Evolutionary conservation across 345 rosid species (phyloP), one percentile per base, ranked within the genome.

Genomic region (Hibiscus tridactylites): DNA sequence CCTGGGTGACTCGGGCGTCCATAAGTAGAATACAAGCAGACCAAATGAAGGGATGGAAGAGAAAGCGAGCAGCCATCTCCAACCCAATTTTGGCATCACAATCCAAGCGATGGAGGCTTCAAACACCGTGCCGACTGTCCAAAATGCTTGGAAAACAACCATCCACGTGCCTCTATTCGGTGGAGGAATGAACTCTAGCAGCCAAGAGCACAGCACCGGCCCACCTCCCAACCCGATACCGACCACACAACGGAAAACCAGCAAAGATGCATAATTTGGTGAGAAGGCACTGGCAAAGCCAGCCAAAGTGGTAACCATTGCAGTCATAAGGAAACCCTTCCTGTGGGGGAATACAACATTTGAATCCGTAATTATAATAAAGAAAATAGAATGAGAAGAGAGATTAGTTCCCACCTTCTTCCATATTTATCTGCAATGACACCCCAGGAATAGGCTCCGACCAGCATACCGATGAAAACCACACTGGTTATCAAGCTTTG

Each of bases 141-240:
- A 93, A 76, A 91, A 91, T 71, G 82, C 86, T 54, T 87, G 86
- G 82, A 89, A 91, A 79, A 91, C 75, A 70, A 91, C 92, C 98
- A 91, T 93, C 98, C 97, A 93, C 63, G 84, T 76, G 69, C 97
- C 98, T 83, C 97, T 80, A 75, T 79, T 88, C 44, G 98, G 90
- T 37, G 98, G 86, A 63, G 97, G 98, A 62, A 93, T 83, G 76
- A 93, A 93, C 82, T 93, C 98, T 68, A 93, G 81, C 81, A 82
- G 88, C 98, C 97, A 93, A 9, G 98, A 83, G 21, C 77, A 81
- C 44, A 93, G 94, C 50, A 93, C 98, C 76, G 88, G 98, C 53
- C 94, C 98, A 42, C 98, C 97, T 76, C 98, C 98, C 68, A 93
- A 71, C 28, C 98, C 98, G 65, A 93, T 82, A 75, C 98, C 98